These are phyloP conservation scores for Lentinus tigrinus DNA, from an alignment of 768 basidiomycete genomes.

Conservation along the genomic window DNA sequence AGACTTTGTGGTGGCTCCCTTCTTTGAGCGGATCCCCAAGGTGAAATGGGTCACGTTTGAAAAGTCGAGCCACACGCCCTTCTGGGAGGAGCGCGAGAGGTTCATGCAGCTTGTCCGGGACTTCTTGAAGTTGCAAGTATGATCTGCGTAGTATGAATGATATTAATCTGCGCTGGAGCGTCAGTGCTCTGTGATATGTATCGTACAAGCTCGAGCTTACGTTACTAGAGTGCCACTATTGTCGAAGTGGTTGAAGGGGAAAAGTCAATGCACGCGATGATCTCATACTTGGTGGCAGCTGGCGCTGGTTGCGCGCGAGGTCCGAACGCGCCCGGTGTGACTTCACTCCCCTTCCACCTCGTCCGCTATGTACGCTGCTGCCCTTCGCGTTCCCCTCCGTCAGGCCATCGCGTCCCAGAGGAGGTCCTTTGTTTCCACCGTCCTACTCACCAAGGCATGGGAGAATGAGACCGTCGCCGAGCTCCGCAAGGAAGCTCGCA, in stretches of 20 bases:
- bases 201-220: neutral
- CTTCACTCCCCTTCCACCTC: neutral
- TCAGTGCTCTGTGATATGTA: too few relatives aligned
- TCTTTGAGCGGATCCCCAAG: slow-evolving; percentile 23
- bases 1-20: slow-evolving; percentile 25
- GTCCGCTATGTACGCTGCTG: slow-evolving; percentile 29
- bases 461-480: slow-evolving; percentile 48
- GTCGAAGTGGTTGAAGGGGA: neutral
- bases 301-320: neutral
- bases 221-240: neutral
- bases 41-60: slow-evolving; percentile 30
- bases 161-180: too few relatives aligned
- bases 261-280: neutral
- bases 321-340: neutral
- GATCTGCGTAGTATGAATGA: too few relatives aligned
- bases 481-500: slow-evolving; percentile 53
- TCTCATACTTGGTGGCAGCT: neutral
- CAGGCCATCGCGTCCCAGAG: slow-evolving; percentile 21
- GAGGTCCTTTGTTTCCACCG: slow-evolving; percentile 49
- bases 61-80: slow-evolving; percentile 29
- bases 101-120: slow-evolving; percentile 25
- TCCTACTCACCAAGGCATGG: slow-evolving; percentile 57
- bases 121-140: slow-evolving; percentile 15
- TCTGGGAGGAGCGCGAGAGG: slow-evolving; percentile 29
- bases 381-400: slow-evolving; percentile 23